A percentile compares a stretch with the other conserved stretches of the same genome.
Conservation (phyloP, 352 stramenopile genomes). For the Phytophthora citricola region DNA sequence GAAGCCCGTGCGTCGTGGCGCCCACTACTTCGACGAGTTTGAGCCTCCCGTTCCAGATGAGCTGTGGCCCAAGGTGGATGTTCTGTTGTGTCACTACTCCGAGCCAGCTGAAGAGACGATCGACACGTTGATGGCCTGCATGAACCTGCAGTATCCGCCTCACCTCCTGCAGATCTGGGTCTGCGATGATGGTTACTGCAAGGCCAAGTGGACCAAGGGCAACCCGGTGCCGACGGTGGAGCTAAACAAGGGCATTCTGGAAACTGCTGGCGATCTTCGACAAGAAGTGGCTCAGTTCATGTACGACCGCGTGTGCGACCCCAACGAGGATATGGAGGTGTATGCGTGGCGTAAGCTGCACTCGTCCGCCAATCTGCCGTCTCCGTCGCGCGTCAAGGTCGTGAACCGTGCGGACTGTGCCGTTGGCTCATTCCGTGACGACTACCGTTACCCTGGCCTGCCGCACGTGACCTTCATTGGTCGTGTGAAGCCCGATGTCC, state of each 20-base stretch:
- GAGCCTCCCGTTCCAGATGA: constrained; percentile 81
- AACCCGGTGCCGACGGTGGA: constrained; percentile 74
- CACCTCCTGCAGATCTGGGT: constrained; percentile 88
- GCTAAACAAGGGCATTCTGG: constrained; percentile 83
- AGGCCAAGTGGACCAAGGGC: constrained; percentile 79
- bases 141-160: constrained; percentile 89
- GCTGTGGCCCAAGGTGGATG: constrained; percentile 85
- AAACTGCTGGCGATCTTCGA: constrained; percentile 80
- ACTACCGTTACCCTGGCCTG: constrained; percentile 82
- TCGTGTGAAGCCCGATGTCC: constrained; percentile 77
- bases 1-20: constrained; percentile 86
- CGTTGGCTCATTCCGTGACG: constrained; percentile 82
- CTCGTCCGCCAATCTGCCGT: constrained; percentile 82
- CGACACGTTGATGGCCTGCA: constrained; percentile 87
- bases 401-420: constrained; percentile 78
- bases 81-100: constrained; percentile 87
- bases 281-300: constrained; percentile 88
- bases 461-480: constrained; percentile 82
- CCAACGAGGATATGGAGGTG: constrained; percentile 86
- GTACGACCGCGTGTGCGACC: constrained; percentile 85
- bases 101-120: constrained; percentile 88
- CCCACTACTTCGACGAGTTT: constrained; percentile 90
- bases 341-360: constrained; percentile 87
- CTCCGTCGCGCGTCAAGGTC: constrained; percentile 62
- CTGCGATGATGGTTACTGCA: constrained; percentile 88